Base-by-base conservation (phyloP, 805 yeast species). In the Starmerella potacharoeniae region DNA sequence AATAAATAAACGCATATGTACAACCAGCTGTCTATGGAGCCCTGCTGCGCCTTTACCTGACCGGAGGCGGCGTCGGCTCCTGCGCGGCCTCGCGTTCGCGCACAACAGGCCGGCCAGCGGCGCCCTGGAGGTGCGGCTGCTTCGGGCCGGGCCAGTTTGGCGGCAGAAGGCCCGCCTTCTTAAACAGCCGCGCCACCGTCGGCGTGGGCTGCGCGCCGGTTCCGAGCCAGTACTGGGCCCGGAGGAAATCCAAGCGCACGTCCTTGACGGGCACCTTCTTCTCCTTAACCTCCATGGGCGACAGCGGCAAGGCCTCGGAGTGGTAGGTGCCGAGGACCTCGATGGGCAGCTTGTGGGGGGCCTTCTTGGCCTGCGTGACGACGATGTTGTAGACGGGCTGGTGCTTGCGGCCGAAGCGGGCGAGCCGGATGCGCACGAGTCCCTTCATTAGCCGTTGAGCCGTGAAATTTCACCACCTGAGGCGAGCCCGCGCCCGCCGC, bases 201-300 rank as follows among this genome's bases (percentile, higher is more conserved):
- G 84, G 89, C 29, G 91, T 81, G 6, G 96, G 95, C 67, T 86
- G 95, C 1, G 97, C 97, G 11, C 98, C 98, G 17, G 88, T 95
- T 64, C 96, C 95, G 37, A 93, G 73, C 98, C 98, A 93, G 71
- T 93, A 93, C 69, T 88, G 88, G 5, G 96, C 81, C 64, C 96
- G 80, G 60, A 81, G 81, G 66, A 93, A 89, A 67, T 93, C 97
- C 39, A 93, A 73, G 61, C 82, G 78, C 42, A 91, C 79, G 62
- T 89, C 89, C 68, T 93, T 91, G 49, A 77, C 75, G 11, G 90
- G 86, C 58, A 76, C 71, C 37, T 70, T 67, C 10, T 84, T 86
- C 22, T 67, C 68, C 41, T 76, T 79, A 60, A 72, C 73, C 64
- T 85, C 87, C 58, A 75, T 78, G 28, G 82, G 79, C 0, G 84